These are phyloP conservation scores for Tetrahymena thermophila DNA, from an alignment of 73 alveolate species.

Conservation along the genomic window DNA sequence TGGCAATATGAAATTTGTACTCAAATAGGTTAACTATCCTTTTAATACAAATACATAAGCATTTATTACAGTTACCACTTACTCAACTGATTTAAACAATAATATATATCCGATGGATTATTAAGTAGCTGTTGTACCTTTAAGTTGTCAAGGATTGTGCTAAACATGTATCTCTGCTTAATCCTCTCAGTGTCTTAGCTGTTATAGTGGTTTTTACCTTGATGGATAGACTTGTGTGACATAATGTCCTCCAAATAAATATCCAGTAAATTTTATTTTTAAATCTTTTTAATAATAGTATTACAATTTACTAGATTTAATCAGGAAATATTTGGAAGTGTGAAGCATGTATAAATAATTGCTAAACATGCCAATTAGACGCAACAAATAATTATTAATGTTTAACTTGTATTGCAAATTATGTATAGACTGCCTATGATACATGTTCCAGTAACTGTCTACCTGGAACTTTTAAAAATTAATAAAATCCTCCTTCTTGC, in stretches of 20 bases:
- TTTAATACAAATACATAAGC: neutral
- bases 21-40: neutral
- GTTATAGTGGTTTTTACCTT: neutral
- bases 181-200: neutral
- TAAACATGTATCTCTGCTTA: neutral
- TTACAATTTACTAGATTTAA: neutral
- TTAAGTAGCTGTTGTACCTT: neutral
- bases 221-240: neutral
- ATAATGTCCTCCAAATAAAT: neutral
- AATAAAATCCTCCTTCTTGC: neutral
- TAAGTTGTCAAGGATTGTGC: neutral
- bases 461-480: neutral
- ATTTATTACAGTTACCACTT: neutral
- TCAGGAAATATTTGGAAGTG: neutral
- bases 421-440: neutral
- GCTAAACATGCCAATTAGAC: neutral
- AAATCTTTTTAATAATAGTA: neutral
- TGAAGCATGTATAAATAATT: neutral
- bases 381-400: neutral
- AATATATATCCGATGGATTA: neutral
- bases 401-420: neutral
- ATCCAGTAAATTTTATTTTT: neutral
- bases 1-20: neutral
- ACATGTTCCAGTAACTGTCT: neutral
- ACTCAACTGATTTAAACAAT: neutral